phyloP scores from a whole-genome alignment of 345 rosid species.

The Ricinus communis region DNA sequence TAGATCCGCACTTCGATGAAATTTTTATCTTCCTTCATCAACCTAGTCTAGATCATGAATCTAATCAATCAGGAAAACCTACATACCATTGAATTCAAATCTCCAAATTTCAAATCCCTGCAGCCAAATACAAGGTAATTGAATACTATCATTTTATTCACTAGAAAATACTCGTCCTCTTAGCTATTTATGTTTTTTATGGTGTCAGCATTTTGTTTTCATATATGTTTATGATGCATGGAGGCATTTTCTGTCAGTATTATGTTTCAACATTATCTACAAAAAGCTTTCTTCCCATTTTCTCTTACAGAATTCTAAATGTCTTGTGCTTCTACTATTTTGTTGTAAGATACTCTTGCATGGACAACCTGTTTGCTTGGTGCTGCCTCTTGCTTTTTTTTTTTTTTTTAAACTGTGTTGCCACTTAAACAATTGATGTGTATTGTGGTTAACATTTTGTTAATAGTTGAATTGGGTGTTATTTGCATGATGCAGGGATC shows the following conservation, averaged over 20 bases:
- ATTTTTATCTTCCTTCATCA: too few relatives aligned
- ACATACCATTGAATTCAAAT: background rate
- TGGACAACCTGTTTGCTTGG: background rate
- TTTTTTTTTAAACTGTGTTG: background rate
- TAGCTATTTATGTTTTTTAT: background rate
- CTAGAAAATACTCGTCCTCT: background rate
- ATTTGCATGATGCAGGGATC: conserved; percentile 53
- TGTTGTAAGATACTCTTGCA: background rate
- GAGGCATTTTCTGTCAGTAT: background rate
- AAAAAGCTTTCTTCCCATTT: too few relatives aligned
- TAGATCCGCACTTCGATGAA: too few relatives aligned
- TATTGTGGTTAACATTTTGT: background rate
- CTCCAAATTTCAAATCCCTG: background rate
- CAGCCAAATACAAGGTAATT: background rate
- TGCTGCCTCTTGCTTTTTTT: background rate
- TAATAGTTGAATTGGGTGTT: background rate
- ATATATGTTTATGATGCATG: background rate
- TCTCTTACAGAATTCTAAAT: background rate
- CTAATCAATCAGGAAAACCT: background rate
- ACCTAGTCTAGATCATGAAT: background rate
- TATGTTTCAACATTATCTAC: background rate
- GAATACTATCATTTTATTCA: background rate
- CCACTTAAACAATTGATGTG: background rate
- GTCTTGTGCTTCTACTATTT: background rate
- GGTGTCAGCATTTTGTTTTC: background rate